phyloP scores from a whole-genome alignment of 495 filamentous ascomycete genomes.

The Saxophila tyrrhenica region DNA sequence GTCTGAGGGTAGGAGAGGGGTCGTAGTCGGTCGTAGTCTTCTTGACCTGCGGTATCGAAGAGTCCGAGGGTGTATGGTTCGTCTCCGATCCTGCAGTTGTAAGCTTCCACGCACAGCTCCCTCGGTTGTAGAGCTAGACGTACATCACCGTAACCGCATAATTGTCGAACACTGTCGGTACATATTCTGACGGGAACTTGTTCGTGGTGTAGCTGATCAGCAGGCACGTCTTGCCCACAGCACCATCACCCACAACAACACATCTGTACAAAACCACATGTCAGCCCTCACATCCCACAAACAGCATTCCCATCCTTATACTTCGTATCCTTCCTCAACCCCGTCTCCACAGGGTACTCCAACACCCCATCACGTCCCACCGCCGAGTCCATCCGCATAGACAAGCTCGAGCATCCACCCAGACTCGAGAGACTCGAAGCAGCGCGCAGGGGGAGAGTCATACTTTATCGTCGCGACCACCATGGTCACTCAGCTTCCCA shows the following conservation, averaged over 20 bases:
- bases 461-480: conserved; percentile 79
- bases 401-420: too few relatives aligned
- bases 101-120: conserved; percentile 3
- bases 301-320: neutral
- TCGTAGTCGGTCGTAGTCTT: conserved; percentile 96
- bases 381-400: neutral
- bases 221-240: conserved; percentile 96
- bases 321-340: neutral
- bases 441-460: conserved; percentile 27
- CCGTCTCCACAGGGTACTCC: neutral
- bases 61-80: conserved; percentile 95
- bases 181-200: conserved; percentile 99
- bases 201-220: conserved; percentile 99
- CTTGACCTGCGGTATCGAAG: conserved; percentile 97
- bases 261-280: conserved; percentile 47
- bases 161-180: conserved; percentile 98
- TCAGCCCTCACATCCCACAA: neutral
- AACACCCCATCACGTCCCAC: neutral
- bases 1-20: conserved; percentile 97
- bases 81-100: conserved; percentile 75
- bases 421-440: neutral
- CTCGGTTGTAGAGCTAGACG: conserved; percentile 33
- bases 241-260: conserved; percentile 98
- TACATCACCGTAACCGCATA: conserved; percentile 99
- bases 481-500: conserved; percentile 40